Conservation (phyloP, 75 land plant genomes). For the Ceratopteris richardii region DNA sequence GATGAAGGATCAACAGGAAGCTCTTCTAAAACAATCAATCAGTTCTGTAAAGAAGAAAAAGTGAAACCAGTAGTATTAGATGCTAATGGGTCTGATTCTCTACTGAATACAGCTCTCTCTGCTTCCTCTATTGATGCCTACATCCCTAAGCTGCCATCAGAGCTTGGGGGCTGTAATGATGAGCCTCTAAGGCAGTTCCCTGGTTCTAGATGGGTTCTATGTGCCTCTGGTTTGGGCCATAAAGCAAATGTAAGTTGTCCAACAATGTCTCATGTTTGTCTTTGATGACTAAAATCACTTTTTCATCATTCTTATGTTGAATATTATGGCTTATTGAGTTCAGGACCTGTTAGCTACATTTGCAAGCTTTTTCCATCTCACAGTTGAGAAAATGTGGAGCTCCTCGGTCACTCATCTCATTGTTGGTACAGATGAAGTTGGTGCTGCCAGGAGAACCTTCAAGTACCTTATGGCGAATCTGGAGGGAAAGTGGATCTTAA, state of each 20-base stretch:
- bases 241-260: slow-evolving; percentile 14
- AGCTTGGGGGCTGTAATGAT: not conserved
- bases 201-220: slow-evolving; percentile 15
- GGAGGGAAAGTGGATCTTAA: slow-evolving; percentile 80
- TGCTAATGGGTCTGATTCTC: no score
- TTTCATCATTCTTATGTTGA: no score
- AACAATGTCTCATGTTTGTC: no score
- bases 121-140: no score
- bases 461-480: slow-evolving; percentile 65
- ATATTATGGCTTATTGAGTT: slow-evolving; percentile 6
- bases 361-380: slow-evolving; percentile 33
- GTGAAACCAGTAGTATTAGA: no score
- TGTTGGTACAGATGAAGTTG: slow-evolving; percentile 70
- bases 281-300: no score
- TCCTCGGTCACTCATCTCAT: slow-evolving; percentile 68
- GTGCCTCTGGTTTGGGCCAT: slow-evolving; percentile 17
- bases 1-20: not conserved
- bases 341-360: slow-evolving; percentile 58
- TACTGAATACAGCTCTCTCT: no score
- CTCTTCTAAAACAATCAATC: no score
- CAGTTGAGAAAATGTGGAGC: slow-evolving; percentile 42
- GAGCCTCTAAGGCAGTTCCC: not conserved
- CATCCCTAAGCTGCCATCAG: no score
- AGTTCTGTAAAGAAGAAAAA: no score
- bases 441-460: slow-evolving; percentile 61